Conservation (phyloP, 441 rosid species). For the Erodium texanum region DNA sequence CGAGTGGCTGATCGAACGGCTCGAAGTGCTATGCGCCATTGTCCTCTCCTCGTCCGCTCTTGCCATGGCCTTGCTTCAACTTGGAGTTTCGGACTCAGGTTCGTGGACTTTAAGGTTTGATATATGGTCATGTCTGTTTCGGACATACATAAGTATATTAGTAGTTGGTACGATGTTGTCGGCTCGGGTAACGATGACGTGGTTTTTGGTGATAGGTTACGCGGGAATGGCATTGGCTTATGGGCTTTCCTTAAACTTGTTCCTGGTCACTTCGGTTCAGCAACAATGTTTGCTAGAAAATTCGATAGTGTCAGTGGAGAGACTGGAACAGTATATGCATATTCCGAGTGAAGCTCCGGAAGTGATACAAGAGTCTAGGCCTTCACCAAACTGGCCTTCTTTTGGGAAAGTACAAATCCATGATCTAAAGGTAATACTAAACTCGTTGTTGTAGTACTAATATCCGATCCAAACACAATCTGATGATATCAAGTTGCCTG, state of each 20-base stretch:
- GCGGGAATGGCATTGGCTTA: slow-evolving; percentile 29
- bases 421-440: slow-evolving; percentile 23
- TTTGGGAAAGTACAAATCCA: slow-evolving; percentile 23
- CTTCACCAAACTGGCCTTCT: slow-evolving; percentile 21
- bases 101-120: too few species aligned
- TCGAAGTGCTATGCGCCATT: slow-evolving; percentile 29
- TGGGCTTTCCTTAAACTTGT: slow-evolving; percentile 25
- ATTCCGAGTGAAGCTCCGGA: slow-evolving; percentile 29
- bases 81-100: slow-evolving; percentile 27
- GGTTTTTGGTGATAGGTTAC: slow-evolving; percentile 21
- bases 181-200: neutral
- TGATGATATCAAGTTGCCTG: too few species aligned
- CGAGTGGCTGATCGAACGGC: slow-evolving; percentile 35
- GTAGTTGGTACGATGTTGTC: neutral
- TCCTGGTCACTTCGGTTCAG: slow-evolving; percentile 13
- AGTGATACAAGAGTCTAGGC: slow-evolving; percentile 16
- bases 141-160: too few species aligned
- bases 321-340: slow-evolving; percentile 32
- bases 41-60: slow-evolving; percentile 24
- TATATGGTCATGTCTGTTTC: too few species aligned
- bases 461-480: too few species aligned
- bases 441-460: too few species aligned
- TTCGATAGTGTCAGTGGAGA: slow-evolving; percentile 25
- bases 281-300: slow-evolving; percentile 21
- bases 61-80: slow-evolving; percentile 22